phyloP scores from a whole-genome alignment of 2,329 filamentous ascomycete genomes.

The Beauveria bassiana region DNA sequence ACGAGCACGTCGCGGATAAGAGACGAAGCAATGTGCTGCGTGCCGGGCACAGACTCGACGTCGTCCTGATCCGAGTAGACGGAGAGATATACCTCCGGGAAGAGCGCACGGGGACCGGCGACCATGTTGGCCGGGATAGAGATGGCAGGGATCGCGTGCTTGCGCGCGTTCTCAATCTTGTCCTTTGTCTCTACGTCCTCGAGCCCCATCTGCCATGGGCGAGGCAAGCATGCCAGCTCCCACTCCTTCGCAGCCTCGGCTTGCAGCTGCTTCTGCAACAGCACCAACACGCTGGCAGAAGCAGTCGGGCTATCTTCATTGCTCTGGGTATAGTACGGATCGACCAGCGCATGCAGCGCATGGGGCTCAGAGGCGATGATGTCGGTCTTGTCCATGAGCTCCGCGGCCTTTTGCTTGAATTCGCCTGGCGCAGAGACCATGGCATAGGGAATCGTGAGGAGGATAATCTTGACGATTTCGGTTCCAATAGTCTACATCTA shows the following conservation, averaged over 20 bases:
- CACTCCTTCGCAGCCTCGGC: conserved; percentile 66
- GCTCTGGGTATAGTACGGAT: conserved; percentile 66
- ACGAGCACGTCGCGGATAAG: conserved; percentile 78
- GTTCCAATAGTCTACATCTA: conserved; percentile 54
- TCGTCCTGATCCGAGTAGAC: conserved; percentile 86
- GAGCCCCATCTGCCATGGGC: conserved; percentile 57
- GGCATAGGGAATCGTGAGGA: conserved; percentile 87
- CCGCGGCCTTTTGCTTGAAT: conserved; percentile 64
- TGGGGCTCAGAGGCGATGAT: conserved; percentile 88
- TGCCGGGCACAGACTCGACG: conserved; percentile 77
- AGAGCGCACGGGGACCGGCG: conserved; percentile 67
- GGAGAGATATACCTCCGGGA: conserved; percentile 90
- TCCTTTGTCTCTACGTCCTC: conserved; percentile 53
- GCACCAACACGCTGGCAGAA: conserved; percentile 61
- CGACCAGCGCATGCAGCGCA: conserved; percentile 74
- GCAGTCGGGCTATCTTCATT: conserved; percentile 57
- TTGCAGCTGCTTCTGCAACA: conserved; percentile 82
- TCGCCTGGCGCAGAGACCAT: conserved; percentile 65
- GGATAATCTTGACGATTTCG: conserved; percentile 93
- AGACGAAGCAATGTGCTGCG: conserved; percentile 67
- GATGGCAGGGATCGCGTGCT: conserved; percentile 72
- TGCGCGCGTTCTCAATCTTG: conserved; percentile 53
- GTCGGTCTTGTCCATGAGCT: conserved; percentile 86
- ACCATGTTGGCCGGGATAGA: conserved; percentile 67
- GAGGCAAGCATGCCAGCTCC: conserved; percentile 62